Conservation (phyloP, 108 stramenopile species). For the Epipyxis sp. region DNA sequence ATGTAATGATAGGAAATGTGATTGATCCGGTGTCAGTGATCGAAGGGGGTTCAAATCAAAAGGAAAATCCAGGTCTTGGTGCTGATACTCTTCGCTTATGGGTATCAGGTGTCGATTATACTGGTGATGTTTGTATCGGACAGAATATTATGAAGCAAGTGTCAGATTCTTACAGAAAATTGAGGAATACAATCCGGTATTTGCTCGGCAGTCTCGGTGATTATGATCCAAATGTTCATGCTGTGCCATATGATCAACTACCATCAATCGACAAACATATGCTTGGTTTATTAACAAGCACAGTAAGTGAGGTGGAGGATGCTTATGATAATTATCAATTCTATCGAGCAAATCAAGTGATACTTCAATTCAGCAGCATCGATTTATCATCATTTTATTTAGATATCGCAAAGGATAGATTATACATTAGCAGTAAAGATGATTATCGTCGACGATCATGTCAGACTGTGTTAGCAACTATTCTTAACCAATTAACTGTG, state of each 20-base stretch:
- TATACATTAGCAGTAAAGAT: conserved; percentile 83
- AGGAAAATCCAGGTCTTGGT: conserved; percentile 74
- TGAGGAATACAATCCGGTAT: conserved; percentile 91
- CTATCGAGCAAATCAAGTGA: conserved; percentile 68
- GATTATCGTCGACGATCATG: conserved; percentile 78
- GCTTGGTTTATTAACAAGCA: conserved; percentile 69
- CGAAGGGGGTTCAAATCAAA: conserved; percentile 50
- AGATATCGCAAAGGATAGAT: conserved; percentile 91
- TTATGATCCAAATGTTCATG: conserved; percentile 67
- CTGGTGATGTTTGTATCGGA: conserved; percentile 85
- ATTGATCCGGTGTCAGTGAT: conserved; percentile 33
- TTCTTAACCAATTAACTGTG: conserved; percentile 77
- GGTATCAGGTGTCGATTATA: conserved; percentile 93
- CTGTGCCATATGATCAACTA: conserved; percentile 57
- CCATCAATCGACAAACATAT: conserved; percentile 93
- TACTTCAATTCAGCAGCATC: conserved; percentile 76
- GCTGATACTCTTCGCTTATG: conserved; percentile 96
- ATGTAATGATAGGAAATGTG: too few species aligned
- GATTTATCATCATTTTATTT: conserved; percentile 95
- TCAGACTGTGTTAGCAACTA: conserved; percentile 76
- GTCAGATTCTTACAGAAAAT: conserved; percentile 86
- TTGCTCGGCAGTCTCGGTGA: conserved; percentile 87
- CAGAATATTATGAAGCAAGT: conserved; percentile 83
- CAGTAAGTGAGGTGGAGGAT: conserved; percentile 76
- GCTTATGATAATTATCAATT: conserved; percentile 82